These are phyloP conservation scores for Paxillus rubicundulus DNA, from an alignment of 768 basidiomycete species.

Conservation along the genomic window DNA sequence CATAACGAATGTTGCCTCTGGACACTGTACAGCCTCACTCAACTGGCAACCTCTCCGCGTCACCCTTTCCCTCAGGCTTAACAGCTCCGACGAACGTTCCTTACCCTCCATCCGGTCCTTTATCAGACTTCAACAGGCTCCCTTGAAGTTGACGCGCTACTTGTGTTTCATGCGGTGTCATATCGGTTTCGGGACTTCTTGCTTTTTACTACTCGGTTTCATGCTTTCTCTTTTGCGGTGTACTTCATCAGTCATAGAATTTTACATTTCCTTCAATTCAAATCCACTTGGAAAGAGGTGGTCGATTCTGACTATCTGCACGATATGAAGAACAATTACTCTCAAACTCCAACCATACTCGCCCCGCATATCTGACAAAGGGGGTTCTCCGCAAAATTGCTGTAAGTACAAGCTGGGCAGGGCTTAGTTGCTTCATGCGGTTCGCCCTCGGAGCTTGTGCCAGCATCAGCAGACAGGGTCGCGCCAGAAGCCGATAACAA, in stretches of 20 bases:
- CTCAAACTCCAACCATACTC: constrained; percentile 28
- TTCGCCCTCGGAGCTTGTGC: constrained; percentile 35
- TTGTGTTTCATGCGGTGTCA: constrained; percentile 18
- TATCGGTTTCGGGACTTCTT: constrained; percentile 23
- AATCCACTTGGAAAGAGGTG: constrained; percentile 19
- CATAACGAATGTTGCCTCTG: constrained; percentile 23
- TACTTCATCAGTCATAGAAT: constrained; percentile 33
- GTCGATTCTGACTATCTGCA: constrained; percentile 36
- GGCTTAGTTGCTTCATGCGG: constrained; percentile 35
- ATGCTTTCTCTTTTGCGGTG: constrained; percentile 20
- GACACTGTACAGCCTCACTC: constrained; percentile 37
- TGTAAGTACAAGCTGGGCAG: constrained; percentile 59
- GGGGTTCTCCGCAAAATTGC: constrained; percentile 43
- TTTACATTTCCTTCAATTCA: constrained; percentile 16
- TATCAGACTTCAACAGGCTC: constrained; percentile 27
- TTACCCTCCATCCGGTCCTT: constrained; percentile 25
- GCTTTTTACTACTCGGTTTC: constrained; percentile 21
- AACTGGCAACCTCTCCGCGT: constrained; percentile 27
- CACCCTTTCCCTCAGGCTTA: constrained; percentile 25
- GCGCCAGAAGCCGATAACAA: constrained; percentile 49
- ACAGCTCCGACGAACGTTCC: constrained; percentile 18
- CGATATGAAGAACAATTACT: constrained; percentile 26
- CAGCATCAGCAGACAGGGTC: constrained; percentile 28
- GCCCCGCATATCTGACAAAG: constrained; percentile 47
- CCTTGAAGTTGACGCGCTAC: constrained; percentile 11